phyloP scores from a whole-genome alignment of 176 grass and related monocot species.

The Olyra latifolia region DNA sequence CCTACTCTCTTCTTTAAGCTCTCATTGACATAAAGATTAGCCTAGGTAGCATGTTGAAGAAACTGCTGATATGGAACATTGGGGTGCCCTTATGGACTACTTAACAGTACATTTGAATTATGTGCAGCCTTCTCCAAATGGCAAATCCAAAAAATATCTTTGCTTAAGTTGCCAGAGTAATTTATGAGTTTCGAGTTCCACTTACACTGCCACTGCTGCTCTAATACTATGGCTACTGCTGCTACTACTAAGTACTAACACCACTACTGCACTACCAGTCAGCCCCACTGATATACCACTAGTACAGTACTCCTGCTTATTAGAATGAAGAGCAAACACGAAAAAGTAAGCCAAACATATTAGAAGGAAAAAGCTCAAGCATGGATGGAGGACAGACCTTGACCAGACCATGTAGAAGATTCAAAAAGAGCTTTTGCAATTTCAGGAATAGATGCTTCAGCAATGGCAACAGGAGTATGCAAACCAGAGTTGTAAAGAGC shows the following conservation, averaged over 20 bases:
- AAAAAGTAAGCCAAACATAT: background rate
- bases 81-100: background rate
- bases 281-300: constrained; percentile 1
- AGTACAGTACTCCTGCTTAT: background rate
- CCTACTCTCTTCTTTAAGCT: too few relatives aligned
- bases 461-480: constrained; percentile 74
- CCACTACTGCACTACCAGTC: background rate
- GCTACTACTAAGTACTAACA: background rate
- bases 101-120: constrained; percentile 1
- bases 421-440: constrained; percentile 89
- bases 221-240: background rate
- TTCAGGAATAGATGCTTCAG: constrained; percentile 88
- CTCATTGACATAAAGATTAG: too few relatives aligned
- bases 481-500: constrained; percentile 88
- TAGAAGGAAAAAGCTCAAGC: constrained; percentile 19
- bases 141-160: background rate
- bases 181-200: background rate
- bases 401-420: constrained; percentile 63
- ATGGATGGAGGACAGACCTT: constrained; percentile 48
- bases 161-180: background rate
- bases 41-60: too few relatives aligned
- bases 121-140: background rate
- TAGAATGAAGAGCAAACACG: background rate
- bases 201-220: background rate
- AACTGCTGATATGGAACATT: too few relatives aligned